Percentiles rank a stretch among this genome's conserved stretches.
These are phyloP conservation scores for Aspergillus viridinutans DNA, from an alignment of 2,329 filamentous ascomycete genomes.

Conservation along the genomic window DNA sequence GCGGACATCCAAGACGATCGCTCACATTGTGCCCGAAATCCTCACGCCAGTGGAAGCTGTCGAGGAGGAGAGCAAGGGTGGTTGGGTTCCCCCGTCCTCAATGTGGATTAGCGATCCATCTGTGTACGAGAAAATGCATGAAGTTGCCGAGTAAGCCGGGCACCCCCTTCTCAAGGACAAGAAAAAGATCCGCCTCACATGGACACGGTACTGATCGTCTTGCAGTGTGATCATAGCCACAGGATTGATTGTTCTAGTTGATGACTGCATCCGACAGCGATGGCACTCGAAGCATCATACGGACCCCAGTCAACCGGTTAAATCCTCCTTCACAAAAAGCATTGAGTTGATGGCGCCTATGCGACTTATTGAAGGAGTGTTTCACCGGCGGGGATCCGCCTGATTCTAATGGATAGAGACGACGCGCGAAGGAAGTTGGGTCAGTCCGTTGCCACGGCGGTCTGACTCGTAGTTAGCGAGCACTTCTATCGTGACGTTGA, in stretches of 20 bases:
- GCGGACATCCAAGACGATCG: conserved; percentile 62
- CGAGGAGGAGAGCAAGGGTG: conserved; percentile 72
- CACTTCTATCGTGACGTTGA: background rate
- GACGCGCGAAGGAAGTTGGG: background rate
- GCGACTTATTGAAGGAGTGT: conserved; percentile 60
- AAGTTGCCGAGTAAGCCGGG: conserved; percentile 76
- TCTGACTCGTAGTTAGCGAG: background rate
- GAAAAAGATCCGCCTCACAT: conserved; percentile 9
- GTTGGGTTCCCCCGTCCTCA: conserved; percentile 85
- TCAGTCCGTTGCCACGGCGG: background rate
- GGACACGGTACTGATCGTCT: background rate
- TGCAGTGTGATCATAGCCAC: conserved; percentile 78
- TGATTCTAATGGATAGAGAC: conserved; percentile 7
- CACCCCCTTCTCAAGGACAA: background rate
- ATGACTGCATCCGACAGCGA: conserved; percentile 81
- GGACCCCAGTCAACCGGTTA: conserved; percentile 51
- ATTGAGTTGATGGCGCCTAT: conserved; percentile 61
- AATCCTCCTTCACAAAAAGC: conserved; percentile 50
- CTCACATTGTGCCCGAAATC: conserved; percentile 79
- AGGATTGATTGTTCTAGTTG: conserved; percentile 82
- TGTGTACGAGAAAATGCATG: conserved; percentile 65
- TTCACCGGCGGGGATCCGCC: conserved; percentile 49
- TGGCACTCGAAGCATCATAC: conserved; percentile 59
- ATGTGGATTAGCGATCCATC: conserved; percentile 81
- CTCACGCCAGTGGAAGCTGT: conserved; percentile 65